These are phyloP conservation scores for Aeschynomene evenia DNA, from an alignment of 306 rosid genomes.

Conservation along the genomic window DNA sequence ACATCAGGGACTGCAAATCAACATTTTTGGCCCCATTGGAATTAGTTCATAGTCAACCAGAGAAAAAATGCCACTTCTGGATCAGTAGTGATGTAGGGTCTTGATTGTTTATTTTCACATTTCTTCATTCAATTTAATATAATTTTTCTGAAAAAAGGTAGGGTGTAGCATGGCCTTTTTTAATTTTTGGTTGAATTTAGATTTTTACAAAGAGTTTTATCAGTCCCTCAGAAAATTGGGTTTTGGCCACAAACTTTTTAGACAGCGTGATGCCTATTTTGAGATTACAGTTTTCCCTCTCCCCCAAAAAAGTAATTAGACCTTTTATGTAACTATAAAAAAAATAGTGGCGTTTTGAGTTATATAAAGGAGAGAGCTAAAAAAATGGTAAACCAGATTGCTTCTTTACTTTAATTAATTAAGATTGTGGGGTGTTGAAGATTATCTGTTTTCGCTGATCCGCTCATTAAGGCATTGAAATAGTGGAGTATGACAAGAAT, in stretches of 20 bases:
- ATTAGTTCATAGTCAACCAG: neutral
- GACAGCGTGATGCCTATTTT: too few species aligned
- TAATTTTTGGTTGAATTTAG: too few species aligned
- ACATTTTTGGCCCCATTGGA: neutral
- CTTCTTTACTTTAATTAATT: too few species aligned
- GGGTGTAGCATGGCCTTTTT: neutral
- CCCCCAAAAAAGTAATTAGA: too few species aligned
- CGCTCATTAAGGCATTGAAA: neutral
- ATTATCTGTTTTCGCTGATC: neutral
- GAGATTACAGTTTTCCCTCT: too few species aligned
- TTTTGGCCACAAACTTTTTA: too few species aligned
- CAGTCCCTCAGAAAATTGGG: too few species aligned
- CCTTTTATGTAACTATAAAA: too few species aligned
- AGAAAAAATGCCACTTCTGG: neutral
- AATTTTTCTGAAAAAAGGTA: neutral
- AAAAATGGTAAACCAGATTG: too few species aligned
- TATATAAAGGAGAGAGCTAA: neutral
- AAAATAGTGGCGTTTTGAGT: neutral
- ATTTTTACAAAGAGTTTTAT: too few species aligned
- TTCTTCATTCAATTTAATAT: neutral
- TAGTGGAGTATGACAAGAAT: too few species aligned
- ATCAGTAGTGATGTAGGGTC: constrained; percentile 2
- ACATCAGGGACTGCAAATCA: constrained; percentile 2
- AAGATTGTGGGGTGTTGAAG: neutral
- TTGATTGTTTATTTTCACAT: neutral